Conservation (phyloP, 2,329 filamentous ascomycete species). For the Rutstroemia sp. region DNA sequence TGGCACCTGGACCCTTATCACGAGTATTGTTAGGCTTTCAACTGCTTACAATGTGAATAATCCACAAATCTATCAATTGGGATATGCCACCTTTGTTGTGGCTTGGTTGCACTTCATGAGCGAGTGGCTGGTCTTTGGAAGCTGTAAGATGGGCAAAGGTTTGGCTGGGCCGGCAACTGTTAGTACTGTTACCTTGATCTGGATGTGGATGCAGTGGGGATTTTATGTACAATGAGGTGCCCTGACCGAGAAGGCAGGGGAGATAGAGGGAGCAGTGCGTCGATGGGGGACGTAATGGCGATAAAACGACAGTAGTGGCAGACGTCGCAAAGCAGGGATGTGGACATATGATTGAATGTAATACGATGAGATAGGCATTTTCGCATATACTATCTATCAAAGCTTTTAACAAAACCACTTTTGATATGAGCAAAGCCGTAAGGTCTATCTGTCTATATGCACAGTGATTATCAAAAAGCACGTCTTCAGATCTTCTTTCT, state of each 20-base stretch:
- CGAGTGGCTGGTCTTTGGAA: constrained; percentile 77
- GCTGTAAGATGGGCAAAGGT: constrained; percentile 54
- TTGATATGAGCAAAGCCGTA: background rate
- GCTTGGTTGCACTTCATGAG: constrained; percentile 51
- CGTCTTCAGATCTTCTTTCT: constrained; percentile 42
- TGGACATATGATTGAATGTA: too few species aligned
- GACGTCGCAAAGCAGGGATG: too few species aligned
- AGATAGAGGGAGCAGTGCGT: background rate
- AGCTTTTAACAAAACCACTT: background rate
- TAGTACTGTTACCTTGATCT: constrained; percentile 42
- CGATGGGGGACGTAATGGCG: too few species aligned
- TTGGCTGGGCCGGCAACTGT: constrained; percentile 49
- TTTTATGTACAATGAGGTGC: constrained; percentile 50
- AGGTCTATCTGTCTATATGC: background rate
- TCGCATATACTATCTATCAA: too few species aligned
- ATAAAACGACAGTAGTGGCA: too few species aligned
- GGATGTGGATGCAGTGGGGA: constrained; percentile 61
- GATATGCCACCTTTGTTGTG: constrained; percentile 55
- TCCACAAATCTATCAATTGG: constrained; percentile 52
- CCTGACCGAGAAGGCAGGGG: background rate
- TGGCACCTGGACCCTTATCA: constrained; percentile 63
- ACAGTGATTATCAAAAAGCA: background rate
- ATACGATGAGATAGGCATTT: too few species aligned
- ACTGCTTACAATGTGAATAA: constrained; percentile 61
- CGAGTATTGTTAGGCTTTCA: constrained; percentile 53